Evolutionary conservation across 2,329 filamentous ascomycete genomes (phyloP).

Genomic region (Beauveria australis): DNA sequence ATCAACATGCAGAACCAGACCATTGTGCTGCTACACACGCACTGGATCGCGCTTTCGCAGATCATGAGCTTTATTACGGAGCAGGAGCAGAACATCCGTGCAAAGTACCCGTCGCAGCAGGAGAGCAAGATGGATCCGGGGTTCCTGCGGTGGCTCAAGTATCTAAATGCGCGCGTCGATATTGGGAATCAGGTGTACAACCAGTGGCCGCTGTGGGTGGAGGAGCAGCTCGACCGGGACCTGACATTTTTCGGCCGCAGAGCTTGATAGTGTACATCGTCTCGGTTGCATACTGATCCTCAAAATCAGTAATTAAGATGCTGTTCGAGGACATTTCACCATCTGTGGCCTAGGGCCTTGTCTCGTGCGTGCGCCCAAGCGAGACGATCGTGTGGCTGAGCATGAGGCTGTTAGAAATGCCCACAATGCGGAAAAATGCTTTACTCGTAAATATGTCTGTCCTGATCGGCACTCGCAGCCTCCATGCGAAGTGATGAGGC

Average conservation of each 20-base stretch:
- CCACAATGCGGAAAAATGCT: background rate
- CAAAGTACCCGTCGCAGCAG: constrained; percentile 20
- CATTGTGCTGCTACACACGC: constrained; percentile 39
- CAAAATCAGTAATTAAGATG: background rate
- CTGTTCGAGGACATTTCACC: no score
- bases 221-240: constrained; percentile 39
- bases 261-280: background rate
- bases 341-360: background rate
- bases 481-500: background rate
- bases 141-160: constrained; percentile 41
- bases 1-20: constrained; percentile 39
- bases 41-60: constrained; percentile 48
- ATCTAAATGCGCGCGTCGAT: constrained; percentile 40
- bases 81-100: constrained; percentile 28
- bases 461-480: background rate
- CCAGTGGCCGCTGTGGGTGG: constrained; percentile 47
- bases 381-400: background rate
- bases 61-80: constrained; percentile 43
- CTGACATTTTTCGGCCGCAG: constrained; percentile 34
- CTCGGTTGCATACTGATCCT: background rate
- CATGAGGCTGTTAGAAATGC: background rate
- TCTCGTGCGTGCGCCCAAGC: background rate
- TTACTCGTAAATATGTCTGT: background rate
- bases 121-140: constrained; percentile 30
- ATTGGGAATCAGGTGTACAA: constrained; percentile 38